Evolutionary conservation across 2,329 filamentous ascomycete genomes (phyloP).

Genomic region (Zarea fungicola): DNA sequence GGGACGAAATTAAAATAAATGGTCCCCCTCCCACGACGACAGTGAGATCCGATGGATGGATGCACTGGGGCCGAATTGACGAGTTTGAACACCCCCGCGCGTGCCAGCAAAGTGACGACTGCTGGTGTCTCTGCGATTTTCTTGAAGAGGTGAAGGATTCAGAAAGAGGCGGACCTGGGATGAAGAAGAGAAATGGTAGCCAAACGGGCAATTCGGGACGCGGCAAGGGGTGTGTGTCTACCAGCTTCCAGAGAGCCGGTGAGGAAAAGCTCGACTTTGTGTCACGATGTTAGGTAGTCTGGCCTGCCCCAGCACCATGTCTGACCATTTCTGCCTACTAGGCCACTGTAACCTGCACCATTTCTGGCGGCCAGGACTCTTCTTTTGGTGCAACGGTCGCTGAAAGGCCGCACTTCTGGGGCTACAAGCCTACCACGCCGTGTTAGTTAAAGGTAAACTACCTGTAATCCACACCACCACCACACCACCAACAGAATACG

Average conservation of each 20-base stretch:
- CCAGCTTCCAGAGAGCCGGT: neutral
- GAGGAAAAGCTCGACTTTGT: neutral
- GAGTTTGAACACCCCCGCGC: neutral
- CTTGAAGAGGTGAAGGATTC: neutral
- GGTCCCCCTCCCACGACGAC: slow-evolving; percentile 2
- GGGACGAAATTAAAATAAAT: neutral
- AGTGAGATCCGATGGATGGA: slow-evolving; percentile 9
- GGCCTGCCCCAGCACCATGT: slow-evolving; percentile 4
- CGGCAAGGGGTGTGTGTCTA: slow-evolving; percentile 1
- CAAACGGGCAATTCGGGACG: slow-evolving; percentile 3
- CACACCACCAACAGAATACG: too few relatives aligned
- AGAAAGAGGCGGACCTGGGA: neutral
- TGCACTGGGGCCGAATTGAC: neutral
- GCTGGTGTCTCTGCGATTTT: neutral
- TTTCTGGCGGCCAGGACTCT: too few relatives aligned
- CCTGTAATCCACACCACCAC: too few relatives aligned
- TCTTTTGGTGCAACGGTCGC: too few relatives aligned
- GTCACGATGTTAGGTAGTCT: slow-evolving; percentile 12
- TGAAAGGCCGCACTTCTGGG: too few relatives aligned
- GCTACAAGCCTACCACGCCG: too few relatives aligned
- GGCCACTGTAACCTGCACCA: too few relatives aligned
- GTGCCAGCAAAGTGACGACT: neutral
- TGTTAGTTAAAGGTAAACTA: too few relatives aligned
- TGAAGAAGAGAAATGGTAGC: neutral
- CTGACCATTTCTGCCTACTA: neutral